Base-by-base conservation (phyloP, 2,329 filamentous ascomycete genomes). In the Colletotrichum coccodes region DNA sequence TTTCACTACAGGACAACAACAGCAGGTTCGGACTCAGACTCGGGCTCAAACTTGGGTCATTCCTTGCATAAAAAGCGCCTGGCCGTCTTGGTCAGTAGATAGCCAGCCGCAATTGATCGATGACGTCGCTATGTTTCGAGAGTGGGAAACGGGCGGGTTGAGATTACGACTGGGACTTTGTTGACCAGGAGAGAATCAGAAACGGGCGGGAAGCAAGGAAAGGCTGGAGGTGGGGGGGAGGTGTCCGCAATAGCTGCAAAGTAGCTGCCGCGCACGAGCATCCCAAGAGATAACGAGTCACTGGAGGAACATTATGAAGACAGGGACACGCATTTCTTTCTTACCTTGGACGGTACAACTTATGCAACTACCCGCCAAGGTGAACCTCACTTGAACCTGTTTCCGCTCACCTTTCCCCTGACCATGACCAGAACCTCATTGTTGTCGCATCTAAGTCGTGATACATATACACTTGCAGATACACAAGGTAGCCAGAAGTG, bases 91-190 rank as follows among this genome's bases (percentile, higher is more conserved):
- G 34, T 54, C 28, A 32, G 47, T 26, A 61, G 36, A 50, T 52
- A 28, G 46, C 36, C 46, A 32, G 63, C 61, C 52, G 50, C 65
- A 47, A 26, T 28, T 63, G 50, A 40, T 56, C 50, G 62, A 69
- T 69, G 66, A 69, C 66, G 66, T 69, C 42, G 62, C 14, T 32
- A 11, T 67, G 62, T 67, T 69, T 69, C 54, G 62, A 69, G 23
- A 9, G 66, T 59, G 53, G 64, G 64, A 67, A 68, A 68, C 60
- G 30, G 30, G 21, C 21, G 47, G 42, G 32, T 61, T 69, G 40
- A 50, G 16, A 60, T 67, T 50, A 42, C 42, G 56, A 67, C 61
- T 14, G 42, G 44, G 34, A 11, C 8, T 28, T 23, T 34, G 40
- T 40, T 50, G 36, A 26, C 36, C 47, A 36, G 57, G 42, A 47